These are phyloP conservation scores for Plasmodium knowlesi DNA, from an alignment of 169 alveolate genomes.

Conservation along the genomic window DNA sequence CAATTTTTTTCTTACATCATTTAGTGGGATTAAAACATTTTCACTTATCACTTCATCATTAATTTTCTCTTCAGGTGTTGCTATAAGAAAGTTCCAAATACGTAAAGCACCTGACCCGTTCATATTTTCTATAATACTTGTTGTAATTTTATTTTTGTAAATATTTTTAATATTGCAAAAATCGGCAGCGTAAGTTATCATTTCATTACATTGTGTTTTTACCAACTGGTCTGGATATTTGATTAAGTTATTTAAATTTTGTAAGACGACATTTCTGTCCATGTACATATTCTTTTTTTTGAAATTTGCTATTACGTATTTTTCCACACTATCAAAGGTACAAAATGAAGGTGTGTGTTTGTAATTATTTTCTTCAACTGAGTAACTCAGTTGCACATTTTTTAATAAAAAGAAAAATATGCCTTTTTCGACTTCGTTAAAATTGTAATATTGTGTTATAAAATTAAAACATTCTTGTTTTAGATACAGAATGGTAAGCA, in stretches of 20 bases:
- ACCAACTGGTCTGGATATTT: conserved; percentile 65
- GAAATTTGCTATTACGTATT: conserved; percentile 45
- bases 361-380: conserved; percentile 14
- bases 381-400: conserved; percentile 31
- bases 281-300: conserved; percentile 39
- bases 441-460: conserved; percentile 13
- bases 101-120: conserved; percentile 36
- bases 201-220: conserved; percentile 19
- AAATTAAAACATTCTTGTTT: conserved; percentile 66
- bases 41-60: conserved; percentile 73
- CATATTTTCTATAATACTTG: conserved; percentile 56
- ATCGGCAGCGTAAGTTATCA: conserved; percentile 44
- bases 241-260: conserved; percentile 52
- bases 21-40: conserved; percentile 63
- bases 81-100: conserved; percentile 40
- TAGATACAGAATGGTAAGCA: conserved; percentile 1
- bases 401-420: conserved; percentile 34
- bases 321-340: conserved; percentile 48
- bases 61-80: conserved; percentile 20
- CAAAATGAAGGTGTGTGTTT: background rate
- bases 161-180: conserved; percentile 35
- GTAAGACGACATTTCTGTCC: conserved; percentile 54
- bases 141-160: conserved; percentile 38
- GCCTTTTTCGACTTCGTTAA: conserved; percentile 35
- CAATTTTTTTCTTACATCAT: conserved; percentile 67